Evolutionary conservation across 768 basidiomycete genomes (phyloP).

Genomic region (Boletales sp.): DNA sequence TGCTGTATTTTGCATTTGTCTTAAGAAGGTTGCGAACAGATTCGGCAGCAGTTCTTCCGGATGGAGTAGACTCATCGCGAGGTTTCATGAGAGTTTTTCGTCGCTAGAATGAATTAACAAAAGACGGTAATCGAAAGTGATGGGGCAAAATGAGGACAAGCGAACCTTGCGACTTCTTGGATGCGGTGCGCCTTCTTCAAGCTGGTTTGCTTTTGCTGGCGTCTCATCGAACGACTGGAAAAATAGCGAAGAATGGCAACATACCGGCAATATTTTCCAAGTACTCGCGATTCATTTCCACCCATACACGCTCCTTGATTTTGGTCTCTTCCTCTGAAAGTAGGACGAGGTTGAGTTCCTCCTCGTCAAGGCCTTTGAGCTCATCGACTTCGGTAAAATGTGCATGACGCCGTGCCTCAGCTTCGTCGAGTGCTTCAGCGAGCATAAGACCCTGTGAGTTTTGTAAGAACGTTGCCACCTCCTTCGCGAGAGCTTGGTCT

Average conservation of each 20-base stretch:
- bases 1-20: conserved; percentile 86
- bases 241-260: conserved; percentile 3
- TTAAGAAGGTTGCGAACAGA: conserved; percentile 54
- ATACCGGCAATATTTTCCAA: conserved; percentile 77
- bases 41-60: conserved; percentile 32
- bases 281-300: conserved; percentile 89
- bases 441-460: conserved; percentile 60
- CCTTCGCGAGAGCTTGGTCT: conserved; percentile 60
- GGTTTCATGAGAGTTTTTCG: conserved; percentile 66
- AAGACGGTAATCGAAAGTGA: conserved; percentile 15
- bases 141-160: conserved; percentile 29
- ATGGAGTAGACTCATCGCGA: conserved; percentile 65
- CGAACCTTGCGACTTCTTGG: conserved; percentile 78
- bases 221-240: conserved; percentile 43
- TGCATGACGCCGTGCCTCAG: conserved; percentile 57
- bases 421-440: conserved; percentile 61
- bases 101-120: conserved; percentile 41
- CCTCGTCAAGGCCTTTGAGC: conserved; percentile 80
- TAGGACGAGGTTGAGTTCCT: conserved; percentile 79
- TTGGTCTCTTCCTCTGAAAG: conserved; percentile 76
- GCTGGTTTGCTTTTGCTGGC: conserved; percentile 68
- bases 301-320: conserved; percentile 91
- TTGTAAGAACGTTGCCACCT: conserved; percentile 64
- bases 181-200: conserved; percentile 36
- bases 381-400: conserved; percentile 52